Conservation (phyloP, 208 protist genomes). For the Crithidia sp. region DNA sequence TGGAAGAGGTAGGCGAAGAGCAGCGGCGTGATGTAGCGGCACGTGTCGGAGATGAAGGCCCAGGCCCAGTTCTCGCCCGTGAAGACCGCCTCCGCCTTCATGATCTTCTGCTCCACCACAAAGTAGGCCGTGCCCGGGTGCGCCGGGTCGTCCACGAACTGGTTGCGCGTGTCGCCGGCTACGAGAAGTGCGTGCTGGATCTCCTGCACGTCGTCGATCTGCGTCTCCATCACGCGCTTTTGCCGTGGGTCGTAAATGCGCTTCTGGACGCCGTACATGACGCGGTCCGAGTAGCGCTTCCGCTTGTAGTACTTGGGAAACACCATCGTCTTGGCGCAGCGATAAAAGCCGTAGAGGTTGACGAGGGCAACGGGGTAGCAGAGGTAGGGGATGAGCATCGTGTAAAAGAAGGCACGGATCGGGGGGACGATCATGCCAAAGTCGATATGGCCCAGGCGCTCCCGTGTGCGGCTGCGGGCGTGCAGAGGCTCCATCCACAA, state of each 20-base stretch:
- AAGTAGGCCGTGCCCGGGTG: constrained; percentile 71
- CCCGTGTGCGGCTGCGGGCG: constrained; percentile 70
- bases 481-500: constrained; percentile 82
- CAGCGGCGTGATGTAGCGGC: constrained; percentile 75
- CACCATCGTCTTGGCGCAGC: constrained; percentile 70
- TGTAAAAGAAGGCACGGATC: constrained; percentile 79
- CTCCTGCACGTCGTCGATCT: constrained; percentile 69
- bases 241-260: constrained; percentile 70
- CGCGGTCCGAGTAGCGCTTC: constrained; percentile 72
- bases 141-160: constrained; percentile 87
- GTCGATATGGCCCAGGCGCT: constrained; percentile 85
- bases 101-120: constrained; percentile 86
- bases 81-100: constrained; percentile 85
- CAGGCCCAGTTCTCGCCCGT: constrained; percentile 90
- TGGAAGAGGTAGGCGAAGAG: constrained; percentile 77
- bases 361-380: constrained; percentile 77
- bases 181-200: constrained; percentile 82
- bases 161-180: constrained; percentile 54
- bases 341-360: constrained; percentile 79
- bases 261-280: constrained; percentile 88
- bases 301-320: constrained; percentile 73
- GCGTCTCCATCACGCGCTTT: constrained; percentile 58
- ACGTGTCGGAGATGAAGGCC: constrained; percentile 88
- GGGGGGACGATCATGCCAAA: constrained; percentile 85
- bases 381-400: constrained; percentile 75